Base-by-base conservation (phyloP, 108 stramenopile species). In the Fistulifera pelliculosa region DNA sequence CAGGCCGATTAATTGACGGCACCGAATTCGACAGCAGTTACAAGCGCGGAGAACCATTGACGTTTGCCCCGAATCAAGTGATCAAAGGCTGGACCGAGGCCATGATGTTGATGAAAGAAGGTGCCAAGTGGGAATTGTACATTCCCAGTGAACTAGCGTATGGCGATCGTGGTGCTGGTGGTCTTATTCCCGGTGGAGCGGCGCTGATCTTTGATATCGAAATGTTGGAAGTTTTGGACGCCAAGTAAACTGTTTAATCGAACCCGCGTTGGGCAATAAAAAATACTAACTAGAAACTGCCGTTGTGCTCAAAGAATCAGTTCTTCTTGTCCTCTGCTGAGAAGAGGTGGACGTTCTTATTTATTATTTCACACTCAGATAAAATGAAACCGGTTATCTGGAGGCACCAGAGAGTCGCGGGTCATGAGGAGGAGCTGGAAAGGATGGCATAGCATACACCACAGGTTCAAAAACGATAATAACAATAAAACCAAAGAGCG, bases 41-140 rank as follows among this genome's bases (percentile, higher is more conserved):
- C 60, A 75, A 90, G 27, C 79, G 93, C 17, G 93, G 87, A 40
- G 27, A 58, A 45, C 95, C 95, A 4, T 76, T 81, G 40, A 78
- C 84, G 7, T 94, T 96, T 56, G 92, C 90, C 5, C 95, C 95
- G 7, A 92, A 94, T 58, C 95, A 96, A 78, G 91, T 95, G 43
- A 93, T 93, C 69, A 83, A 85, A 60, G 85, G 82, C 23, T 64
- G 85, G 89, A 71, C 81, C 2, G 92, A 97, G 66, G 96, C 94
- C 4, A 90, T 97, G 94, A 94, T 96, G 64, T 58, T 96, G 54
- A 98, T 98, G 96, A 80, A 76, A 55, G 94, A 98, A 77, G 96
- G 96, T 24, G 94, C 76, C 61, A 91, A 90, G 71, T 98, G 96
- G 96, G 93, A 95, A 53, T 75, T 98, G 17, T 91, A 87, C 75